Evolutionary conservation across 441 rosid genomes (phyloP), one percentile per base, ranked within the genome.

Genomic region (Syzygium syzygioides): DNA sequence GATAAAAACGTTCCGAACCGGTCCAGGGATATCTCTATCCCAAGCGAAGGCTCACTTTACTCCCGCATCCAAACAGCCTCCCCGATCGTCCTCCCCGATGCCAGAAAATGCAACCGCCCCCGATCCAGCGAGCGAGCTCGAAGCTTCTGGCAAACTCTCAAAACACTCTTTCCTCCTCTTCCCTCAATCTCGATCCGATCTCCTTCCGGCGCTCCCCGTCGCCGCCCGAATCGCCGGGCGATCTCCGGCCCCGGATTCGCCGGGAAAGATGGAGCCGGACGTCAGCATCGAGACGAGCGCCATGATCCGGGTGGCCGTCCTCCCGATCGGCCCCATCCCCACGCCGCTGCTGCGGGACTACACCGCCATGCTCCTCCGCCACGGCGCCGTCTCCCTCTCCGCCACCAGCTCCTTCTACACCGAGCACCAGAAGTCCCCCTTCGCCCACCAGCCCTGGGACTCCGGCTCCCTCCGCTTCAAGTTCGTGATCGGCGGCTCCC

Each of bases 361-460:
- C 91, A 93, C 94, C 94, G 91, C 96, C 71, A 97, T 98, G 98
- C 95, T 98, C 76, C 92, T 93, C 45, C 94, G 95, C 28, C 95
- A 98, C 90, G 95, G 93, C 88, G 90, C 96, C 68, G 95, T 96
- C 92, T 94, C 98, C 57, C 99, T 96, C 87, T 95, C 99, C 10
- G 94, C 97, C 86, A 93, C 96, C 90, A 95, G 96, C 87, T 97
- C 99, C 84, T 98, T 98, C 95, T 96, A 97, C 94, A 96, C 96
- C 10, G 99, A 98, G 92, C 98, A 98, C 91, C 99, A 97, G 94
- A 98, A 98, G 89, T 98, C 99, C 15, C 99, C 99, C 30, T 98
- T 98, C 87, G 87, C 97, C 13, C 88, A 94, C 87, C 98, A 96
- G 93, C 99, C 98, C 2, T 98, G 99, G 99, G 99, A 97, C 7